Percentiles rank a stretch among this genome's conserved stretches.
phyloP scores from a whole-genome alignment of 192 early-diverging fungal genomes.

The Thamnidium elegans region DNA sequence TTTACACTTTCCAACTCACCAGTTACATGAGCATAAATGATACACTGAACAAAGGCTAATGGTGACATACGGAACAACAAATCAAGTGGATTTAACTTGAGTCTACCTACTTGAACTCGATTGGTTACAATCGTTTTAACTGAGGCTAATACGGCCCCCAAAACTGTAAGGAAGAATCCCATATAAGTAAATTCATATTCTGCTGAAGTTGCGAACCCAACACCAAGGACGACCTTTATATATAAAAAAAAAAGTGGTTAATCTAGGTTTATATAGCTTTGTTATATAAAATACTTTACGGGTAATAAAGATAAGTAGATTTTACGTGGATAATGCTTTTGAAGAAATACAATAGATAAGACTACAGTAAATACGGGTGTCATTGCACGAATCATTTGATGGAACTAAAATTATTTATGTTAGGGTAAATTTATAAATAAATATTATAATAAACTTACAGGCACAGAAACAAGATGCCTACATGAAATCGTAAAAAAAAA shows the following conservation, averaged over 20 bases:
- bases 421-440: background rate
- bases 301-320: conserved; percentile 46
- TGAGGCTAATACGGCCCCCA: conserved; percentile 64
- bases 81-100: conserved; percentile 66
- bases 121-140: conserved; percentile 74
- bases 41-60: conserved; percentile 30
- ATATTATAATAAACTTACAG: conserved; percentile 2
- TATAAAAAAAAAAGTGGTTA: conserved; percentile 8
- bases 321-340: conserved; percentile 33
- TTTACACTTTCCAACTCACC: conserved; percentile 47
- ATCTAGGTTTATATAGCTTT: no score
- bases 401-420: conserved; percentile 40
- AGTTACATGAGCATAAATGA: conserved; percentile 36
- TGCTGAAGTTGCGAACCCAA: conserved; percentile 66
- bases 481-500: no score
- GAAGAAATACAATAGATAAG: conserved; percentile 42
- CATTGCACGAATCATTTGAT: conserved; percentile 70
- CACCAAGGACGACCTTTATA: conserved; percentile 55
- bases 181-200: conserved; percentile 56
- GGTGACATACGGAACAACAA: conserved; percentile 66
- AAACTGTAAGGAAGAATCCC: conserved; percentile 64
- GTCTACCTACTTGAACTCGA: conserved; percentile 56
- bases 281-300: conserved; percentile 31
- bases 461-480: conserved; percentile 19
- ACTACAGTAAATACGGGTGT: conserved; percentile 63